phyloP scores from a whole-genome alignment of 1,284 basidiomycete species.

The Cutaneotrichosporon sp. region DNA sequence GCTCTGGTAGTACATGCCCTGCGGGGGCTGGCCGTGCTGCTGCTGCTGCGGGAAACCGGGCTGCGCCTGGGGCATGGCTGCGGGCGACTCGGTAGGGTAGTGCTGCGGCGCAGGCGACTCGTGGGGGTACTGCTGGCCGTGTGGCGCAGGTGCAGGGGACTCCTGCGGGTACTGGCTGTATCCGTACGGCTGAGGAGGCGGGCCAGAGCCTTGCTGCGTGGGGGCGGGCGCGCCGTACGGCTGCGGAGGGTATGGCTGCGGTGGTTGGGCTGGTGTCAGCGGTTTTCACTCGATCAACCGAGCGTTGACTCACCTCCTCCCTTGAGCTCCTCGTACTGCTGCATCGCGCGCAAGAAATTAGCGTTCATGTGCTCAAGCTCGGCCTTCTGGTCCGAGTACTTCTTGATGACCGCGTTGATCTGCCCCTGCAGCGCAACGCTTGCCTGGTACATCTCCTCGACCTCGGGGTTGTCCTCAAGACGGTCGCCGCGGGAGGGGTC shows the following conservation, averaged over 20 bases:
- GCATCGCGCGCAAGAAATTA: slow-evolving; percentile 52
- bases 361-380: slow-evolving; percentile 55
- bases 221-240: slow-evolving; percentile 24
- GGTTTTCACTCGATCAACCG: background rate
- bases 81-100: slow-evolving; percentile 5
- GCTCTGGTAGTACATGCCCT: slow-evolving; percentile 15
- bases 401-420: slow-evolving; percentile 95
- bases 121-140: slow-evolving; percentile 8
- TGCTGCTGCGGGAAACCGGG: slow-evolving; percentile 31
- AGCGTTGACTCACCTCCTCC: slow-evolving; percentile 29
- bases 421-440: slow-evolving; percentile 87
- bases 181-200: slow-evolving; percentile 14
- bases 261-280: slow-evolving; percentile 9
- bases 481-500: slow-evolving; percentile 76
- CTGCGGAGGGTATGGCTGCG: slow-evolving; percentile 11
- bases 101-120: slow-evolving; percentile 4
- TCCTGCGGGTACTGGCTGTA: slow-evolving; percentile 11
- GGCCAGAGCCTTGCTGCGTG: background rate
- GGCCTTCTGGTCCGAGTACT: slow-evolving; percentile 85
- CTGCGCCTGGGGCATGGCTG: slow-evolving; percentile 24
- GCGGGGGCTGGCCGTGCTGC: background rate
- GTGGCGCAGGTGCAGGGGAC: slow-evolving; percentile 9
- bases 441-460: slow-evolving; percentile 87
- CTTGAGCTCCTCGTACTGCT: slow-evolving; percentile 51
- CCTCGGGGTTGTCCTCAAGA: slow-evolving; percentile 90